These are phyloP conservation scores for Bipolaris victoriae DNA, from an alignment of 2,329 filamentous ascomycete genomes.

Conservation along the genomic window DNA sequence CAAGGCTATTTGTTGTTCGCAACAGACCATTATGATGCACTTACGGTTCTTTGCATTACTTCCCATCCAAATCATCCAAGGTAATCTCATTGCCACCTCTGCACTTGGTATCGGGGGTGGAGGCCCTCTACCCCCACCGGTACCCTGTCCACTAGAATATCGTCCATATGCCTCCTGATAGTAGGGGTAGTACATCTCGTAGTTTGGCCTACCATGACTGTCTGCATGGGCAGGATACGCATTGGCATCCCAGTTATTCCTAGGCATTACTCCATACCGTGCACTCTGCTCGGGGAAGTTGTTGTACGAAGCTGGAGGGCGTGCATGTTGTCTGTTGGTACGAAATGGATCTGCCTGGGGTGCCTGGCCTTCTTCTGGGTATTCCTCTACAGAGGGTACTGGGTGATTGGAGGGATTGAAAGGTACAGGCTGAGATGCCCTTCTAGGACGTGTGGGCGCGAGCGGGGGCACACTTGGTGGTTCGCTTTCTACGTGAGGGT, in stretches of 20 bases:
- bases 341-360: slow-evolving; percentile 34
- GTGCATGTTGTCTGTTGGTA: slow-evolving; percentile 25
- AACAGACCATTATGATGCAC: slow-evolving; percentile 3
- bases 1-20: background rate
- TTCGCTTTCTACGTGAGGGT: slow-evolving; percentile 17
- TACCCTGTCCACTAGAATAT: slow-evolving; percentile 16
- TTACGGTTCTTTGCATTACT: slow-evolving; percentile 46
- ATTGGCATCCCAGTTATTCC: slow-evolving; percentile 23
- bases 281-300: slow-evolving; percentile 21
- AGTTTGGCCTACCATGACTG: slow-evolving; percentile 27
- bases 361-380: slow-evolving; percentile 36
- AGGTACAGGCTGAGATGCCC: slow-evolving; percentile 16
- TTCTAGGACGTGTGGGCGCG: slow-evolving; percentile 12
- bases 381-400: slow-evolving; percentile 36
- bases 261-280: slow-evolving; percentile 23
- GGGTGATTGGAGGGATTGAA: slow-evolving; percentile 14
- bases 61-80: slow-evolving; percentile 48
- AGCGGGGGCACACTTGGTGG: slow-evolving; percentile 23
- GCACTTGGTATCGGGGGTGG: slow-evolving; percentile 36
- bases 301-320: slow-evolving; percentile 36
- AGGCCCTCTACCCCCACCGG: slow-evolving; percentile 23
- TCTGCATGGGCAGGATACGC: slow-evolving; percentile 26
- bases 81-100: slow-evolving; percentile 47
- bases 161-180: slow-evolving; percentile 23
- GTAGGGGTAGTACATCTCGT: slow-evolving; percentile 33